Base-by-base conservation (phyloP, 345 rosid species). In the Aethionema arabicum region DNA sequence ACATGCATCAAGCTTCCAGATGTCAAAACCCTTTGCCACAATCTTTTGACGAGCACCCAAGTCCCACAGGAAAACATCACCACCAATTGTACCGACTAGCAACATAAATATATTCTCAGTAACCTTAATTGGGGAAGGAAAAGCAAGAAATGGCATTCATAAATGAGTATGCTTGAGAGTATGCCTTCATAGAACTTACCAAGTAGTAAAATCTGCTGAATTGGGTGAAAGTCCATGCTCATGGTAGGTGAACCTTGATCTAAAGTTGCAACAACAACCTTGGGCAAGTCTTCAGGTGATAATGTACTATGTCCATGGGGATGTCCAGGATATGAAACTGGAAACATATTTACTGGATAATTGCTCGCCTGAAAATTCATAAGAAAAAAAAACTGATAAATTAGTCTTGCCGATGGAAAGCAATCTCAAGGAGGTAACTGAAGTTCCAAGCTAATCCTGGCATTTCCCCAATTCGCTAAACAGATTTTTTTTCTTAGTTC, bases 151-250 rank as follows among this genome's bases (percentile, higher is more conserved):
- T 46, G 35, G 47, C 37, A 52, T n/a, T 21, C 58, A 21, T 16
- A 45, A 62, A 72, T 41, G 11, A 39, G 51, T 59, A 49, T 29
- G 70, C 21, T 52, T 33, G 14, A 32, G 48, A 66, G 32, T 3
- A 12, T 48, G 37, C 58, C 35, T 56, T 48, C 30, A 56, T 37
- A 44, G 52, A 36, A 49, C 84, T 75, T 64, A 90, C 97, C 92
- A 12, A 90, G 84, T 62, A 90, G 92, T 46, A 87, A 66, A 68
- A 76, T 85, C 72, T 85, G 95, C 73, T 85, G 88, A 60, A 74
- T 47, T 0, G 95, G 95, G 73, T 90, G 95, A 67, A 90, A 90
- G 78, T 85, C 97, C 90, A 90, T 90, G 79, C 95, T 90, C 82
- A 69, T 85, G 54, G 80, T 88, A 57, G 83, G 72, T 59, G 92